A percentile compares a stretch with the other conserved stretches of the same genome.
Evolutionary conservation across 2,329 filamentous ascomycete genomes (phyloP).

Genomic region (Sarocladiaceae sp.): DNA sequence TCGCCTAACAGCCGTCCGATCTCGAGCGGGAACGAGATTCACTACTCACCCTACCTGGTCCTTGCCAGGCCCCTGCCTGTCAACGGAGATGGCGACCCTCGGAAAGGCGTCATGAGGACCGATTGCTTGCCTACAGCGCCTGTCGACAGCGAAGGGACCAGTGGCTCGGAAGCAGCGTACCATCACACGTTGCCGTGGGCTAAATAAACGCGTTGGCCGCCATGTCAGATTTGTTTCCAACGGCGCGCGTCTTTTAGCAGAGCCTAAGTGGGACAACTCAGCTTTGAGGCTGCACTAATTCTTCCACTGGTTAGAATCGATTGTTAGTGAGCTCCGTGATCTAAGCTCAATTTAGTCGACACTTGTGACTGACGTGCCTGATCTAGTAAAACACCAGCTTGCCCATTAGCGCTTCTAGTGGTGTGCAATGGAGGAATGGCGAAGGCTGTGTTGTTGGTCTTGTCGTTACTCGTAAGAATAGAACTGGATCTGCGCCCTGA

Average conservation of each 20-base stretch:
- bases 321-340: background rate
- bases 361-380: constrained; percentile 5
- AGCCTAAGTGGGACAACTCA: constrained; percentile 7
- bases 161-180: no score
- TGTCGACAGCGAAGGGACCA: no score
- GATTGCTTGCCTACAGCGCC: no score
- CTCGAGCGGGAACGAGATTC: background rate
- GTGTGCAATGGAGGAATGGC: background rate
- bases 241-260: background rate
- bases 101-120: no score
- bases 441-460: no score
- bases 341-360: background rate
- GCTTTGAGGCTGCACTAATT: constrained; percentile 9
- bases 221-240: constrained; percentile 1
- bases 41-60: background rate
- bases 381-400: background rate
- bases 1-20: no score
- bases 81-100: no score
- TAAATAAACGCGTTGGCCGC: background rate
- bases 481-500: background rate
- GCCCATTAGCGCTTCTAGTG: background rate
- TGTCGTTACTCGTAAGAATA: no score
- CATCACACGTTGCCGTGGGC: no score
- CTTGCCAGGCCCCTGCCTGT: no score
- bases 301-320: background rate